A percentile compares a stretch with the other conserved stretches of the same genome.
phyloP scores from a whole-genome alignment of 176 grass and related monocot genomes.

The Carex pumila region DNA sequence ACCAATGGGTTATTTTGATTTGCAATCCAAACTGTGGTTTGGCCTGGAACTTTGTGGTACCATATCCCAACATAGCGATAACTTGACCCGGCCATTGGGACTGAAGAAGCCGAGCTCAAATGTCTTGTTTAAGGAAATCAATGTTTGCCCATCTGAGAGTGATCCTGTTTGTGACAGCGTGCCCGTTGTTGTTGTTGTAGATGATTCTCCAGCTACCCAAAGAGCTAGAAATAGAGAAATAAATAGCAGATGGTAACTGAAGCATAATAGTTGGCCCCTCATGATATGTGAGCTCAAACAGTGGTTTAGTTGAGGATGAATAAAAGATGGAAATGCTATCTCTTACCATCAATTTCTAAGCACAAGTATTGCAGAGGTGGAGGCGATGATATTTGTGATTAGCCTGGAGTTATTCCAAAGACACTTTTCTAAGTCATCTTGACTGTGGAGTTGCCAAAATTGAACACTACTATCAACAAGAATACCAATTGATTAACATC shows the following conservation, averaged over 20 bases:
- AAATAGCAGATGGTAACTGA: background rate
- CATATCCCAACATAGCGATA: conserved; percentile 53
- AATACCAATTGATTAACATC: background rate
- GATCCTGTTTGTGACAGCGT: conserved; percentile 27
- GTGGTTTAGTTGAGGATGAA: background rate
- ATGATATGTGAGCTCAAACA: background rate
- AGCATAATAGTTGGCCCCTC: background rate
- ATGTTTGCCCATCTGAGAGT: conserved; percentile 33
- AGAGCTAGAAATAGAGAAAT: conserved; percentile 20
- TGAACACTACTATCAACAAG: background rate
- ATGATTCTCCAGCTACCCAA: conserved; percentile 12
- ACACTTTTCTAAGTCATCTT: background rate
- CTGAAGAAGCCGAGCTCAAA: conserved; percentile 59
- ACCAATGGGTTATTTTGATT: conserved; percentile 37
- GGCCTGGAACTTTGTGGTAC: background rate
- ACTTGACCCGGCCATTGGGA: conserved; percentile 17
- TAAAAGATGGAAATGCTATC: background rate
- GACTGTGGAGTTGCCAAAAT: background rate
- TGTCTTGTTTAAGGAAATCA: conserved; percentile 2
- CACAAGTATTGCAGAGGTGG: background rate
- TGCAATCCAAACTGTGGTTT: conserved; percentile 41
- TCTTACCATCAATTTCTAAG: background rate
- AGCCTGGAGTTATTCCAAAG: background rate
- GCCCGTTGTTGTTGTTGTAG: background rate
- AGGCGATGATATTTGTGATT: background rate